phyloP scores from a whole-genome alignment of 2,329 filamentous ascomycete genomes.

The Lecanoromycetidae sp. region DNA sequence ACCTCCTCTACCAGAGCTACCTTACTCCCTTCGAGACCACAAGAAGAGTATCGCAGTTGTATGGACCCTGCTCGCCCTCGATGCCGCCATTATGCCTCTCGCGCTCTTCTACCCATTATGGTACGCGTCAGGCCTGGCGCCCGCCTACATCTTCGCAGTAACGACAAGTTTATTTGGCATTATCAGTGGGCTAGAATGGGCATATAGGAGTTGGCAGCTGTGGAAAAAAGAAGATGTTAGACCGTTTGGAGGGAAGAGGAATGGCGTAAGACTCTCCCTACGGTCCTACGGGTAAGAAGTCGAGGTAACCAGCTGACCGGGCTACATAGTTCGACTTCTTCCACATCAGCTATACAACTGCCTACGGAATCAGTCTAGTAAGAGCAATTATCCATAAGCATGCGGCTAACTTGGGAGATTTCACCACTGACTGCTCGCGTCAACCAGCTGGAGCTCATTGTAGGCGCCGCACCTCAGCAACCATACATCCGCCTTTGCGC shows the following conservation, averaged over 20 bases:
- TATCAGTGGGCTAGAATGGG: slow-evolving; percentile 6
- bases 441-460: slow-evolving; percentile 11
- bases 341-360: slow-evolving; percentile 35
- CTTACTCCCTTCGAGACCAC: slow-evolving; percentile 43
- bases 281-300: neutral
- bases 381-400: slow-evolving; percentile 10
- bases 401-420: neutral
- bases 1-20: slow-evolving; percentile 36
- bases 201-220: slow-evolving; percentile 1
- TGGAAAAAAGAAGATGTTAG: slow-evolving; percentile 4
- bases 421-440: neutral
- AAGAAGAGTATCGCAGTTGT: slow-evolving; percentile 47
- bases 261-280: neutral
- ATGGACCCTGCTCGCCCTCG: slow-evolving; percentile 47
- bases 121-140: slow-evolving; percentile 42
- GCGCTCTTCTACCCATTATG: slow-evolving; percentile 49
- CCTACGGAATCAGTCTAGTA: slow-evolving; percentile 22
- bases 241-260: slow-evolving; percentile 7
- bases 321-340: slow-evolving; percentile 30
- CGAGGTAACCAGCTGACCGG: neutral
- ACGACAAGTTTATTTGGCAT: slow-evolving; percentile 28
- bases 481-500: slow-evolving; percentile 39
- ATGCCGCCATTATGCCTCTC: slow-evolving; percentile 47
- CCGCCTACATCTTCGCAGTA: slow-evolving; percentile 28
- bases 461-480: slow-evolving; percentile 8